Percentiles rank a stretch among this genome's conserved stretches.
phyloP scores from a whole-genome alignment of 352 stramenopile species.

The Phytophthora palmivora region DNA sequence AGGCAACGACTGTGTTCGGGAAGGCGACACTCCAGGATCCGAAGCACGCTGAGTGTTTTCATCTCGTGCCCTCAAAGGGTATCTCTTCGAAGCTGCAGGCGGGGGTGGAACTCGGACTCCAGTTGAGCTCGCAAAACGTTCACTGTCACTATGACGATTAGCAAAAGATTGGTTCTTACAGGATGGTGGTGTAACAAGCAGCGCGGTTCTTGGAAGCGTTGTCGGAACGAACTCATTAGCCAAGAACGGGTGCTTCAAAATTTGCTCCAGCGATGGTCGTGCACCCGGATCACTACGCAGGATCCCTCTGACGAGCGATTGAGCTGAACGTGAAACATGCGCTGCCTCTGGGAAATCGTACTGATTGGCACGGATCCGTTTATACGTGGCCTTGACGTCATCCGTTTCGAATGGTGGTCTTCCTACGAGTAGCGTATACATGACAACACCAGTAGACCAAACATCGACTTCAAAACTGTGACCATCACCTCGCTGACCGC shows the following conservation, averaged over 20 bases:
- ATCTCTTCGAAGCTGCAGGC: slow-evolving; percentile 34
- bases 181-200: slow-evolving; percentile 75
- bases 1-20: slow-evolving; percentile 26
- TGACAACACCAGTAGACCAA: slow-evolving; percentile 98
- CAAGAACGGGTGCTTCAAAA: slow-evolving; percentile 85
- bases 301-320: slow-evolving; percentile 80
- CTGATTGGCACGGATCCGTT: slow-evolving; percentile 96
- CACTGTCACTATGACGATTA: slow-evolving; percentile 31
- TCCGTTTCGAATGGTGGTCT: slow-evolving; percentile 98
- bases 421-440: slow-evolving; percentile 97
- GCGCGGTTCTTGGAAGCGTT: slow-evolving; percentile 63
- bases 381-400: slow-evolving; percentile 99
- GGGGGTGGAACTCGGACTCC: slow-evolving; percentile 29
- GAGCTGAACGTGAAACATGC: slow-evolving; percentile 82
- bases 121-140: slow-evolving; percentile 33
- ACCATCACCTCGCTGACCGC: slow-evolving; percentile 86
- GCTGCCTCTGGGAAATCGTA: slow-evolving; percentile 95
- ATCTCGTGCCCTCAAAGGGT: slow-evolving; percentile 49
- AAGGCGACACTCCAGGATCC: slow-evolving; percentile 30
- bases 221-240: slow-evolving; percentile 59
- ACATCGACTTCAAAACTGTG: slow-evolving; percentile 99
- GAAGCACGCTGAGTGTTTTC: slow-evolving; percentile 43
- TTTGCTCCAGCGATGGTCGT: slow-evolving; percentile 76
- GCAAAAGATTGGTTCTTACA: slow-evolving; percentile 50
- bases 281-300: slow-evolving; percentile 73